Conservation (phyloP, 1,284 basidiomycete genomes). For the Ustilago loliicola region DNA sequence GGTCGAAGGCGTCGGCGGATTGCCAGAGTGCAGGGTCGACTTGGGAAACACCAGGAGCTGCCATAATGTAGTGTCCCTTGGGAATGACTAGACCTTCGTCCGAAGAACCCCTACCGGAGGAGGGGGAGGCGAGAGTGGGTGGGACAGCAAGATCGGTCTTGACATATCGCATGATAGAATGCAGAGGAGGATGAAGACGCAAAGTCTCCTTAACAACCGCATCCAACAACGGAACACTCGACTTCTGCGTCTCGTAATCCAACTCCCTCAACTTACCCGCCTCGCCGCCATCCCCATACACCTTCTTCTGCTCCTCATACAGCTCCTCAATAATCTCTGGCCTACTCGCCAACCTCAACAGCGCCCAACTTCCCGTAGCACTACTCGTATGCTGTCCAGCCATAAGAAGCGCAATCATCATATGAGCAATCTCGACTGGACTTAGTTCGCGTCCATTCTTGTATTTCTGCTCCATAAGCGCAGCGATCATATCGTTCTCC, state of each 20-base stretch:
- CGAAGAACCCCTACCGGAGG: slow-evolving; percentile 51
- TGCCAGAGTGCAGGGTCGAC: slow-evolving; percentile 88
- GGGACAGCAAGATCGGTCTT: slow-evolving; percentile 87
- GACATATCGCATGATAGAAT: slow-evolving; percentile 81
- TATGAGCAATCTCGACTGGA: slow-evolving; percentile 94
- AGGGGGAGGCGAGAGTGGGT: slow-evolving; percentile 75
- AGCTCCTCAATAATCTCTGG: slow-evolving; percentile 76
- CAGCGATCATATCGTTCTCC: slow-evolving; percentile 92
- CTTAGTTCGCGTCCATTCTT: slow-evolving; percentile 83
- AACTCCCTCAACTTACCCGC: slow-evolving; percentile 79
- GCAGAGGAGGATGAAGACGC: slow-evolving; percentile 73
- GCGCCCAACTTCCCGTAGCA: slow-evolving; percentile 88
- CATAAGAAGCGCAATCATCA: slow-evolving; percentile 78
- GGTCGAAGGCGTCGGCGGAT: slow-evolving; percentile 77
- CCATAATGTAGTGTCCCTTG: slow-evolving; percentile 89
- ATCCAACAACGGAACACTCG: slow-evolving; percentile 83
- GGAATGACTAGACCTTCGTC: slow-evolving; percentile 82
- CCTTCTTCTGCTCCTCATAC: slow-evolving; percentile 88
- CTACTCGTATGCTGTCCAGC: slow-evolving; percentile 98
- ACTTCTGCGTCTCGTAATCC: slow-evolving; percentile 87
- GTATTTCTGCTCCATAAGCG: slow-evolving; percentile 87
- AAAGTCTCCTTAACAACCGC: slow-evolving; percentile 93
- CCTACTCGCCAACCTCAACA: slow-evolving; percentile 87
- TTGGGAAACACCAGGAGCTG: slow-evolving; percentile 89
- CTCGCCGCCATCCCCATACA: slow-evolving; percentile 83